These are phyloP conservation scores for Fusarium sublunatum DNA, from an alignment of 2,329 filamentous ascomycete genomes.

Conservation along the genomic window DNA sequence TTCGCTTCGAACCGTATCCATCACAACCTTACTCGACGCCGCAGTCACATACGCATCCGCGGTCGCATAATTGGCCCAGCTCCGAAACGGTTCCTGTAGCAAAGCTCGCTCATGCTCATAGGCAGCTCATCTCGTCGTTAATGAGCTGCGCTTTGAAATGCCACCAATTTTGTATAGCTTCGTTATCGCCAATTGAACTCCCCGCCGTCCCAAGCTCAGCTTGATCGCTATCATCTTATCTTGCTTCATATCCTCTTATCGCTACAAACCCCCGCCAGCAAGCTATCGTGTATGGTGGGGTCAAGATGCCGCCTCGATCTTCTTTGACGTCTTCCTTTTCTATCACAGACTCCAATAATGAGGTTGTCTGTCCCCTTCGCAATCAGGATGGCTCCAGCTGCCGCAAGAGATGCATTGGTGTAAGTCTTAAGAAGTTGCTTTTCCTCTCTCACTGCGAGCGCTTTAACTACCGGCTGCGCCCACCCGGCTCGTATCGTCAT, in stretches of 20 bases:
- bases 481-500: conserved; percentile 37
- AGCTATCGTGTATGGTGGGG: conserved; percentile 64
- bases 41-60: conserved; percentile 40
- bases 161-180: conserved; percentile 39
- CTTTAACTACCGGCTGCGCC: conserved; percentile 28
- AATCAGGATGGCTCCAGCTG: conserved; percentile 98
- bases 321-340: conserved; percentile 91
- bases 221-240: conserved; percentile 31
- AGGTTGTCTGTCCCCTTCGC: conserved; percentile 94
- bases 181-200: conserved; percentile 49
- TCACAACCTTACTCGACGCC: conserved; percentile 30
- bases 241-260: conserved; percentile 34
- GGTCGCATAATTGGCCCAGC: conserved; percentile 36
- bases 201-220: conserved; percentile 25
- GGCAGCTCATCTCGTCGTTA: conserved; percentile 35
- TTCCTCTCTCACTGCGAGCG: conserved; percentile 18
- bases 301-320: conserved; percentile 88
- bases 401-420: conserved; percentile 96
- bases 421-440: conserved; percentile 68
- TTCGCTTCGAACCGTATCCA: conserved; percentile 7
- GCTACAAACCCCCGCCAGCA: conserved; percentile 41
- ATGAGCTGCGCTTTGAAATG: conserved; percentile 45
- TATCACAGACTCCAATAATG: conserved; percentile 90
- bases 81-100: conserved; percentile 46
- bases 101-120: conserved; percentile 42